Evolutionary conservation across 805 yeast genomes (phyloP), one percentile per base, ranked within the genome.

Genomic region (Candida nanaspora): DNA sequence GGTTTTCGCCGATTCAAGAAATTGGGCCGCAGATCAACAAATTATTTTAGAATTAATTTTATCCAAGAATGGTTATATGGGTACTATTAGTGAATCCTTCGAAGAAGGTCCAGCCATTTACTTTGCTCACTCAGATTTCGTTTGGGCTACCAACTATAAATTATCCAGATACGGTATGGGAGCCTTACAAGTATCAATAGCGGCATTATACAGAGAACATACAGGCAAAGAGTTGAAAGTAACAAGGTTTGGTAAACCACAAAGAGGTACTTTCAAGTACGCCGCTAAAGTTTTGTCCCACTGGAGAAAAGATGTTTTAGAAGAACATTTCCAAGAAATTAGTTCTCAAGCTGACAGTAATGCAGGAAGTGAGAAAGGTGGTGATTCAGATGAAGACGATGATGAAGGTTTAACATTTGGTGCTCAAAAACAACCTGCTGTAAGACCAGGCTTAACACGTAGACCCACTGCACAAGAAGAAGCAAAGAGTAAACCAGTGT

Each of bases 11-110:
- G 96, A 87, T 65, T 80, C 93, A 7, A 74, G 94, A 63, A 87
- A 86, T 57, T 86, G 94, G 94, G 95, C 95, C 33, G 87, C 86
- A 23, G 96, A 87, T 62, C 88, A 86, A 61, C 96, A 87, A 62
- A 85, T 87, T 56, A 85, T 86, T 46, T 68, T 86, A 56, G 96
- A 87, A 56, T 68, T 87, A 52, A 70, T 87, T 40, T 68, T 86
- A 61, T 79, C 88, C 41, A 74, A 83, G 51, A 66, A 74, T 44
- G 96, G 96, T 53, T 77, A 74, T 33, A 82, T 87, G 88, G 95
- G 95, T 33, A 87, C 96, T 4, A 70, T 74, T 33, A 74, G 83
- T 31, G 71, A 78, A 48, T 76, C 82, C 15, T 79, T 62, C 55
- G 82, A 80, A 44, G 88, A 86, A 47, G 89, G 89, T 30, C 93